Evolutionary conservation across 345 rosid species (phyloP).

Genomic region (Aegle marmelos): DNA sequence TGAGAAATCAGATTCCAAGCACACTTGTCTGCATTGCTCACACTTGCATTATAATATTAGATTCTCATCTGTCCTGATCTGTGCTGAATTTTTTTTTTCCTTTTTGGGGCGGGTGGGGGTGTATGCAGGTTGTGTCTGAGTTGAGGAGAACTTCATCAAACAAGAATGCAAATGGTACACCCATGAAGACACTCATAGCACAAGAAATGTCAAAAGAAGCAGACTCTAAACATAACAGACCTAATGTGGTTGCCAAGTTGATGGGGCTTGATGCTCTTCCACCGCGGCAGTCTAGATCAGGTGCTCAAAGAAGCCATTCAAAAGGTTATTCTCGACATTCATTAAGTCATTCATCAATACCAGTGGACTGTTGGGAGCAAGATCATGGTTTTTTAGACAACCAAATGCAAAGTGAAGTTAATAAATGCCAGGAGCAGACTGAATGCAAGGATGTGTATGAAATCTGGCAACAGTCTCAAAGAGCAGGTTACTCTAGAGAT

Average conservation of each 20-base stretch:
- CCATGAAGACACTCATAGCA: conserved; percentile 81
- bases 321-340: conserved; percentile 54
- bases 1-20: conserved; percentile 20
- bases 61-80: conserved; percentile 18
- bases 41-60: conserved; percentile 23
- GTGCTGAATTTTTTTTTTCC: conserved; percentile 8
- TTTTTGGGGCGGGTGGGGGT: background rate
- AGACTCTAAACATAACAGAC: conserved; percentile 46
- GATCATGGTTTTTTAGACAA: conserved; percentile 42
- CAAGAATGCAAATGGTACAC: conserved; percentile 58
- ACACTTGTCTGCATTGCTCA: conserved; percentile 23
- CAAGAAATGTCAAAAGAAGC: conserved; percentile 83
- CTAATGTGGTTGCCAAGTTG: conserved; percentile 89
- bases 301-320: conserved; percentile 46
- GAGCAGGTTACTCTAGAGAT: conserved; percentile 36
- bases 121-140: conserved; percentile 54
- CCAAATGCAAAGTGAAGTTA: conserved; percentile 35
- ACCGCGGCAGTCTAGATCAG: conserved; percentile 42
- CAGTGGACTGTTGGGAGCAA: conserved; percentile 46
- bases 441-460: conserved; percentile 62
- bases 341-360: conserved; percentile 43
- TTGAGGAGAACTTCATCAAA: conserved; percentile 54
- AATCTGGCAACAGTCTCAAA: conserved; percentile 58
- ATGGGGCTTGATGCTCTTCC: conserved; percentile 97
- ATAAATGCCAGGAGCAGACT: conserved; percentile 33